Evolutionary conservation across 768 basidiomycete genomes (phyloP).

Genomic region (Nidularia pulvinata): DNA sequence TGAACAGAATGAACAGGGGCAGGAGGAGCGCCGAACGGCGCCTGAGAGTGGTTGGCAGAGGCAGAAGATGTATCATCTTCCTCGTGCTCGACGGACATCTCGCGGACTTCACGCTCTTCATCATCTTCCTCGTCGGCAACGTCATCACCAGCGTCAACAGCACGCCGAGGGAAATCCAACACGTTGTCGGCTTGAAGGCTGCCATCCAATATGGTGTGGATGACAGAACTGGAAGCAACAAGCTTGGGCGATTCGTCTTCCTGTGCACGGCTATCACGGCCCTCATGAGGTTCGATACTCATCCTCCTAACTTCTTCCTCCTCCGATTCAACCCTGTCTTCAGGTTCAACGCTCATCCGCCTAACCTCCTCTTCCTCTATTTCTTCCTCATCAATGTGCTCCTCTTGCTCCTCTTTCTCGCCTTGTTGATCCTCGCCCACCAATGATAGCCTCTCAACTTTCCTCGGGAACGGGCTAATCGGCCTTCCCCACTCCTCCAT

Average conservation of each 20-base stretch:
- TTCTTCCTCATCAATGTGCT: constrained; percentile 17
- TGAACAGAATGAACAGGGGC: neutral
- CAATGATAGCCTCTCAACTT: constrained; percentile 13
- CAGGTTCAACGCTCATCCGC: constrained; percentile 12
- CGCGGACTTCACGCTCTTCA: constrained; percentile 17
- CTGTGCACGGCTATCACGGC: constrained; percentile 3
- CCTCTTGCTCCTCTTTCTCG: constrained; percentile 7
- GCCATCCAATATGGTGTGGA: no score
- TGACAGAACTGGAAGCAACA: no score
- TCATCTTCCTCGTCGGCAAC: constrained; percentile 15
- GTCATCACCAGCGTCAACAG: neutral
- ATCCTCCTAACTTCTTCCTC: constrained; percentile 16
- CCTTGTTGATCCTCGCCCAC: constrained; percentile 10
- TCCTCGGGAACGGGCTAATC: constrained; percentile 62
- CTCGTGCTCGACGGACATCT: constrained; percentile 13
- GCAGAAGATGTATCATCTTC: constrained; percentile 4
- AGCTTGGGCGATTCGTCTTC: neutral
- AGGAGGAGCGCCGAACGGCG: neutral
- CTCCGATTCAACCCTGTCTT: constrained; percentile 15
- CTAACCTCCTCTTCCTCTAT: constrained; percentile 17
- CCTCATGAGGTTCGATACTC: constrained; percentile 16
- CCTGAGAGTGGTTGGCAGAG: no score
- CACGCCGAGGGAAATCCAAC: no score
- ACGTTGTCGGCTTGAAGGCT: no score
- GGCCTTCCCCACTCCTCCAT: constrained; percentile 69